A percentile compares a stretch with the other conserved stretches of the same genome.
These are phyloP conservation scores for Suhomyces bribrorum DNA, from an alignment of 1,139 yeast genomes.

Conservation along the genomic window DNA sequence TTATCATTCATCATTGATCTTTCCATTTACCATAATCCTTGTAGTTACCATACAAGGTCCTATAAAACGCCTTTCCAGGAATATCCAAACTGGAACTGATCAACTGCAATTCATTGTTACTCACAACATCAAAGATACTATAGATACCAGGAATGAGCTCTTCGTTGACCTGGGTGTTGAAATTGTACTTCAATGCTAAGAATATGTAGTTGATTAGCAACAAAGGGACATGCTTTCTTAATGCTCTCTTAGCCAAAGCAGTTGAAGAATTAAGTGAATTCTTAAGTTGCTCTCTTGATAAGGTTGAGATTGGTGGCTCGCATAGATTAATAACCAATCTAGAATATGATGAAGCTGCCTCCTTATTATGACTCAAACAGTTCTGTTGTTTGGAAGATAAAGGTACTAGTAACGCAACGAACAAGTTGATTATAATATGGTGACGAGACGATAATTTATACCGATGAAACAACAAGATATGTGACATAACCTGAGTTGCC, in stretches of 20 bases:
- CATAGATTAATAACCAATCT: conserved; percentile 69
- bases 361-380: conserved; percentile 22
- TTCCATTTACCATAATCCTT: conserved; percentile 83
- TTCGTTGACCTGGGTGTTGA: conserved; percentile 50
- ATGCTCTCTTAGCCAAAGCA: conserved; percentile 53
- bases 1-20: conserved; percentile 32
- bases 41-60: conserved; percentile 69
- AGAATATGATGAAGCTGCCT: conserved; percentile 48
- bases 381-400: conserved; percentile 31
- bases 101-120: conserved; percentile 63
- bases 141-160: conserved; percentile 59
- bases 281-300: conserved; percentile 19
- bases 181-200: conserved; percentile 51
- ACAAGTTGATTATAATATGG: conserved; percentile 57
- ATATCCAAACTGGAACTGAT: conserved; percentile 72
- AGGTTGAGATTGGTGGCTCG: conserved; percentile 53
- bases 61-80: conserved; percentile 70
- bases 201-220: conserved; percentile 59
- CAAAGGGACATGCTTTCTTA: conserved; percentile 65
- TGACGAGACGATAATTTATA: conserved; percentile 70
- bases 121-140: conserved; percentile 66
- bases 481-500: conserved; percentile 51
- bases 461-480: conserved; percentile 65
- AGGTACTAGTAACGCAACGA: conserved; percentile 50
- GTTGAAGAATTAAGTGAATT: conserved; percentile 55